Conservation (phyloP, 2,329 filamentous ascomycete genomes). For the Phoma sp. region DNA sequence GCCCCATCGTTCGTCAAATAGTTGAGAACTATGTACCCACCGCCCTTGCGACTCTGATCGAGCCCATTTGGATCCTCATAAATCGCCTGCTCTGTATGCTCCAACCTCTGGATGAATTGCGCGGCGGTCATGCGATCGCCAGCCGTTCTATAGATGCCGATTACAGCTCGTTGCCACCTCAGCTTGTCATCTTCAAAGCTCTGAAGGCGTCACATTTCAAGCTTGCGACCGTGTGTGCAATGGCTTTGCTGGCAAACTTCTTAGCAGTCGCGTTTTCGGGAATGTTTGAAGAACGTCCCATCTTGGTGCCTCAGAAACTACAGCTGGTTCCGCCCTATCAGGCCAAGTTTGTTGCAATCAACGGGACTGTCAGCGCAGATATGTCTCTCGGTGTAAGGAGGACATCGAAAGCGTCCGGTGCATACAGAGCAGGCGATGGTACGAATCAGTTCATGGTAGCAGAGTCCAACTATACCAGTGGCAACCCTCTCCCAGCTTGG, state of each 20-base stretch:
- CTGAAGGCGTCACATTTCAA: conserved; percentile 54
- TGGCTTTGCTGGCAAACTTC: conserved; percentile 59
- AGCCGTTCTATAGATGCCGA: conserved; percentile 49
- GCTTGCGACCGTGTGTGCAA: conserved; percentile 55
- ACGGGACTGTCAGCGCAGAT: conserved; percentile 32
- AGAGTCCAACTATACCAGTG: conserved; percentile 54
- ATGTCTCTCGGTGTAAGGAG: neutral
- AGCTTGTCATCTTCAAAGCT: conserved; percentile 57
- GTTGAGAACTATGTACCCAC: conserved; percentile 61
- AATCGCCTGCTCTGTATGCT: conserved; percentile 61
- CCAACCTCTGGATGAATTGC: conserved; percentile 61
- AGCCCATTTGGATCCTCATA: conserved; percentile 63
- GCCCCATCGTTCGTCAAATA: conserved; percentile 49
- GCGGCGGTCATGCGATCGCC: conserved; percentile 46
- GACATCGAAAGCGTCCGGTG: conserved; percentile 19
- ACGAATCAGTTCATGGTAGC: conserved; percentile 51
- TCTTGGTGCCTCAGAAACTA: conserved; percentile 13
- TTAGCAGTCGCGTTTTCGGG: conserved; percentile 60
- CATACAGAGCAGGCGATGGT: conserved; percentile 33
- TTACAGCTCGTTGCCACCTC: conserved; percentile 64
- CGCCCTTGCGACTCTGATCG: conserved; percentile 60
- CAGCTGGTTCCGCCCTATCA: conserved; percentile 22
- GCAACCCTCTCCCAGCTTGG: conserved; percentile 59
- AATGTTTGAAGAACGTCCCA: conserved; percentile 53
- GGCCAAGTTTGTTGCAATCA: conserved; percentile 29